A percentile compares a stretch with the other conserved stretches of the same genome.
These are phyloP conservation scores for Sphaerulina musiva DNA, from an alignment of 2,329 filamentous ascomycete species.

Conservation along the genomic window DNA sequence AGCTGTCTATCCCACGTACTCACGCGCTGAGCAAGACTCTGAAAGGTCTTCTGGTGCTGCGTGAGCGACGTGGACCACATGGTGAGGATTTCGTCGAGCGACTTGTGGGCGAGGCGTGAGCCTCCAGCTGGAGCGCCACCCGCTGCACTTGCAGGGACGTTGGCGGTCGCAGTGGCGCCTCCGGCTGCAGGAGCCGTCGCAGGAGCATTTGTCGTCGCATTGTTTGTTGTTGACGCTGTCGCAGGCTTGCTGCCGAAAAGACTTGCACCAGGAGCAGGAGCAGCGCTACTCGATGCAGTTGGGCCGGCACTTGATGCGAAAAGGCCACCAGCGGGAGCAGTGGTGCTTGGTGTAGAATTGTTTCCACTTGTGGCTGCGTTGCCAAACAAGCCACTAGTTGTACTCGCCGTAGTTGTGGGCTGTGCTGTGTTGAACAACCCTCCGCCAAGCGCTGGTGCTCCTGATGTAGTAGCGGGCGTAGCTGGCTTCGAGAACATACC, in stretches of 20 bases:
- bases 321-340: neutral
- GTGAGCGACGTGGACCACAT: conserved; percentile 92
- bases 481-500: neutral
- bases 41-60: conserved; percentile 96
- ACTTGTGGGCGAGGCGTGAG: conserved; percentile 92
- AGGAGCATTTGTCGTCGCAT: neutral
- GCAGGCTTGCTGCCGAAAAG: neutral
- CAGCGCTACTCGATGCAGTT: neutral
- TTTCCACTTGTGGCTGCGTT: neutral
- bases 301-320: no score
- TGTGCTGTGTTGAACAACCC: conserved; percentile 9
- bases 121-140: conserved; percentile 73
- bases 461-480: neutral
- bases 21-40: conserved; percentile 78
- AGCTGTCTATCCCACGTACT: conserved; percentile 86
- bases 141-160: conserved; percentile 44
- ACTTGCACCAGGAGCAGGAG: neutral
- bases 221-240: neutral
- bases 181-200: neutral
- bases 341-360: neutral
- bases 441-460: neutral
- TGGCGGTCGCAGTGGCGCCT: neutral
- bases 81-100: conserved; percentile 97
- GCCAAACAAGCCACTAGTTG: neutral
- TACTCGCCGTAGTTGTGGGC: neutral